A percentile compares a stretch with the other conserved stretches of the same genome.
Evolutionary conservation across 495 filamentous ascomycete genomes (phyloP).

Genomic region (Penicillium mononematosum): DNA sequence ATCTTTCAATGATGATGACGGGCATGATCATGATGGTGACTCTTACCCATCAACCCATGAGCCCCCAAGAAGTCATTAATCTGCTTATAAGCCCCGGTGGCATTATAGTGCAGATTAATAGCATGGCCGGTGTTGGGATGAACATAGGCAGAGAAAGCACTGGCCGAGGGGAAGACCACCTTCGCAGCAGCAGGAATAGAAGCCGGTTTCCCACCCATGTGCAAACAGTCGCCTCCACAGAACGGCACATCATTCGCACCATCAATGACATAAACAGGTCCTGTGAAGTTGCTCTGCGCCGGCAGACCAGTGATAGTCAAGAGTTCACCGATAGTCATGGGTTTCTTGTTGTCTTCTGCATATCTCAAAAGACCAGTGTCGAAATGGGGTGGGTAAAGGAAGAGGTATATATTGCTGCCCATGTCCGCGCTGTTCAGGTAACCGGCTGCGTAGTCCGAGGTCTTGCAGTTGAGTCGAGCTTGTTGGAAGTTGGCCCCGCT

Average conservation of each 20-base stretch:
- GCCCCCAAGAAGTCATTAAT: conserved; percentile 14
- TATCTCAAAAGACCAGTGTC: conserved; percentile 43
- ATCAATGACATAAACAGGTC: conserved; percentile 49
- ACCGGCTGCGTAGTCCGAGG: conserved; percentile 34
- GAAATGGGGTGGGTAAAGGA: conserved; percentile 48
- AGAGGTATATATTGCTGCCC: conserved; percentile 39
- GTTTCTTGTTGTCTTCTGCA: conserved; percentile 47
- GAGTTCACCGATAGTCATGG: conserved; percentile 50
- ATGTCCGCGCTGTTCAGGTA: conserved; percentile 48
- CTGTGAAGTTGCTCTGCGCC: conserved; percentile 34
- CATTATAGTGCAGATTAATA: conserved; percentile 51
- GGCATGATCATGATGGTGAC: conserved; percentile 1
- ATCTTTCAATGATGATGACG: neutral
- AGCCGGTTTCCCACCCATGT: conserved; percentile 30
- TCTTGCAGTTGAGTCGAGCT: conserved; percentile 42
- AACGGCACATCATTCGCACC: conserved; percentile 49
- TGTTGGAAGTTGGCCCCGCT: conserved; percentile 47
- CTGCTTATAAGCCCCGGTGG: conserved; percentile 41
- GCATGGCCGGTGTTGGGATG: conserved; percentile 52
- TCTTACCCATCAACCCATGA: conserved; percentile 4
- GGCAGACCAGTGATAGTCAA: conserved; percentile 38
- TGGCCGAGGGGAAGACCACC: conserved; percentile 43
- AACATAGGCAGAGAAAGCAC: conserved; percentile 43
- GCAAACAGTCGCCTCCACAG: conserved; percentile 53
- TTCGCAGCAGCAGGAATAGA: conserved; percentile 41